Conservation (phyloP, 345 rosid genomes). For the Dipteronia sinensis region DNA sequence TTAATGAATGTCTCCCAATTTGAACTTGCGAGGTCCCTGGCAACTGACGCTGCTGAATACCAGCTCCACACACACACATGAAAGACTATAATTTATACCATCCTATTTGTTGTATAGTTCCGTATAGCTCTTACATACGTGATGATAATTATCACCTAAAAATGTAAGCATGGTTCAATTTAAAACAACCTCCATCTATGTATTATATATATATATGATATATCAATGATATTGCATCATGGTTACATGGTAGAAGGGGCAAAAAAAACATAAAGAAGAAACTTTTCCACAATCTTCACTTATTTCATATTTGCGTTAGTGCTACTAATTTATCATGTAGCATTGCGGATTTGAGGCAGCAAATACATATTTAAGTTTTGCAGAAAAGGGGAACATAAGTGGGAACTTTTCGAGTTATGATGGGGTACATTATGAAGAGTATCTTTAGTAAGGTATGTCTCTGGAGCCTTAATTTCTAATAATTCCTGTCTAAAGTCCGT, state of each 20-base stretch:
- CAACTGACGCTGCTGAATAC: neutral
- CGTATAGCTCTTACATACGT: neutral
- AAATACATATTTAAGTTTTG: neutral
- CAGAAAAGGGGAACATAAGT: neutral
- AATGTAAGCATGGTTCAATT: neutral
- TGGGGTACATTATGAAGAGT: neutral
- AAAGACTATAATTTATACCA: too few relatives aligned
- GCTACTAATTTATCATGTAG: neutral
- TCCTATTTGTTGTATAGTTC: too few relatives aligned
- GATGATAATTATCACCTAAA: neutral
- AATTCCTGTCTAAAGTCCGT: neutral
- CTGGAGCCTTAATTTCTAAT: neutral
- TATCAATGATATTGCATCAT: neutral
- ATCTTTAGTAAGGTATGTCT: neutral
- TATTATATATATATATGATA: neutral
- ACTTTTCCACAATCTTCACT: neutral
- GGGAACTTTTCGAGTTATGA: neutral
- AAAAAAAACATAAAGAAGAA: too few relatives aligned
- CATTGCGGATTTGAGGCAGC: constrained; percentile 1
- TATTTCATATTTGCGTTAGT: neutral
- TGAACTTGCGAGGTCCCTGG: neutral
- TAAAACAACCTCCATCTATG: neutral
- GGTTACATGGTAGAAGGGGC: neutral
- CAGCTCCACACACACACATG: neutral
- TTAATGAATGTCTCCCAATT: neutral